Base-by-base conservation (phyloP, 139 green algal genomes). In the Mychonastes homosphaera region DNA sequence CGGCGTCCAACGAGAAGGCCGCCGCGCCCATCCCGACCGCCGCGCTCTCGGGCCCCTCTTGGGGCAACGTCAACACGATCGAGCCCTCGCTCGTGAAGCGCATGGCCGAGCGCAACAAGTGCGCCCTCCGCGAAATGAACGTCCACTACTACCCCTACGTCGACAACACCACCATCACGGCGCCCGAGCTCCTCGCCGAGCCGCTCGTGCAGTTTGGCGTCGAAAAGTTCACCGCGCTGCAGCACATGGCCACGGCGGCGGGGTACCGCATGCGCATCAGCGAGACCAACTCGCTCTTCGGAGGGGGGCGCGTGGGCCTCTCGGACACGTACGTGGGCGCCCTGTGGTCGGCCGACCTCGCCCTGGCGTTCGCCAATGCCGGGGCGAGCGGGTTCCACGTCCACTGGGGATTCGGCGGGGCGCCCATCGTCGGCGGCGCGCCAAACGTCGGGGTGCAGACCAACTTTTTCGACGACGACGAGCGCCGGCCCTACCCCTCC, bases 211-310 rank as follows among this genome's bases (percentile, higher is more conserved):
- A 67, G 50, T 61, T 62, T 55, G 61, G 38, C 2, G 21, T 67
- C 2, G 50, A 61, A 10, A 67, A 67, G 51, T 67, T 67, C 51
- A 59, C 52, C 49, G 50, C 28, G 29, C 57, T 50, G 33, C 39
- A 55, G 15, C 7, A 33, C 10, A 35, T 60, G 26, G 41, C 60
- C 1, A 53, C 53, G 16, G 45, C 39, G 34, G 58, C 32, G 10
- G 35, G 35, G 4, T 51, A 56, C n/a, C 9, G n/a, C 18, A 32
- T 67, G 15, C 61, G 61, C 30, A 61, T 67, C 50, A 54, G 36
- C 41, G 61, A 67, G 38, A 67, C 61, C 32, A 67, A 67, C 51
- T 62, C 50, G 3, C 39, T 67, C 47, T 67, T 61, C 29, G 61
- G 61, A 30, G 61, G 61, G 47, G 61, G 61, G 19, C 51, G 61